phyloP scores from a whole-genome alignment of 441 rosid species.

The Corymbia calophylla region DNA sequence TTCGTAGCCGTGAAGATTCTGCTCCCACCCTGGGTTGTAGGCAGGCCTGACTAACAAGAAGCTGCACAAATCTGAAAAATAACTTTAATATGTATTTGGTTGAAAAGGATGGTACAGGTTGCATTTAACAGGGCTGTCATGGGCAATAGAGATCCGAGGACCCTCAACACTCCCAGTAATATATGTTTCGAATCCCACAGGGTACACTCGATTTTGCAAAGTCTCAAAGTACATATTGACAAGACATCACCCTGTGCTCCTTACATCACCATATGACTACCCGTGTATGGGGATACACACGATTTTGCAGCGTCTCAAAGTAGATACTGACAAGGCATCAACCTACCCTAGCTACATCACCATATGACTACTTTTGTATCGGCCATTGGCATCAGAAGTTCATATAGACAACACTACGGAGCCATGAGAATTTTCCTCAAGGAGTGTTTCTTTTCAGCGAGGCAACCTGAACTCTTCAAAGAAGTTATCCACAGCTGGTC shows the following conservation, averaged over 20 bases:
- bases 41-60: background rate
- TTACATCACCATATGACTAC: background rate
- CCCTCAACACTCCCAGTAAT: background rate
- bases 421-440: slow-evolving; percentile 45
- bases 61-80: background rate
- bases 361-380: background rate
- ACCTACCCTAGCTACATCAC: background rate
- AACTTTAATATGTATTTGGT: background rate
- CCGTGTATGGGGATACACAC: background rate
- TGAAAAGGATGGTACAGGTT: background rate
- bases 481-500: slow-evolving; percentile 88
- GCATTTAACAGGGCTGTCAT: background rate
- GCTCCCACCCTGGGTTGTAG: background rate
- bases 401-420: slow-evolving; percentile 14
- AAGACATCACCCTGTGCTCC: background rate
- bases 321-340: background rate
- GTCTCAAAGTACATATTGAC: background rate
- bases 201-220: background rate
- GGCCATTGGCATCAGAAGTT: background rate
- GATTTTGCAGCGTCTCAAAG: background rate
- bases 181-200: background rate
- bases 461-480: slow-evolving; percentile 52
- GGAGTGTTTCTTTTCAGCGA: slow-evolving; percentile 26
- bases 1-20: background rate
- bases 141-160: background rate